Conservation (phyloP, 2,329 filamentous ascomycete genomes). For the Eutypella sp. region DNA sequence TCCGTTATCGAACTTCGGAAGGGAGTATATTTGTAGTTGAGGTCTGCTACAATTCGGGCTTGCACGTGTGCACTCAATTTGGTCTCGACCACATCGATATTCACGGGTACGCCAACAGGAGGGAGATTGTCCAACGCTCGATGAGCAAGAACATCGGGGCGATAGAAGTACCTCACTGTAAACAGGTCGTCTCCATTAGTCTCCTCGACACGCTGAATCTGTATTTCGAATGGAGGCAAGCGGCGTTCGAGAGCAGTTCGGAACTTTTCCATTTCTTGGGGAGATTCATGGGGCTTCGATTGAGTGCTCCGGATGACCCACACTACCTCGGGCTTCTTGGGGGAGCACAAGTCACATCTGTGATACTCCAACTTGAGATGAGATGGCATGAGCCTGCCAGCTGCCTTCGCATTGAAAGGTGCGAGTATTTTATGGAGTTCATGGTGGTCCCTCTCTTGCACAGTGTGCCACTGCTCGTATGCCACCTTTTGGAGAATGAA, state of each 20-base stretch:
- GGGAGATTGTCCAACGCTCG: constrained; percentile 10
- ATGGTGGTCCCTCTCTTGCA: constrained; percentile 3
- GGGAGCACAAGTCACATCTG: constrained; percentile 8
- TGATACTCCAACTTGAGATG: constrained; percentile 2
- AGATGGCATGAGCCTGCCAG: background rate
- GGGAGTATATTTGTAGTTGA: background rate
- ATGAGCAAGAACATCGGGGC: constrained; percentile 5
- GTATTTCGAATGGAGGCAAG: constrained; percentile 5
- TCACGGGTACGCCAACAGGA: background rate
- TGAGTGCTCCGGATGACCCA: constrained; percentile 2
- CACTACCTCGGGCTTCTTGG: constrained; percentile 1
- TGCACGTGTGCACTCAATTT: background rate
- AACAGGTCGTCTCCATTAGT: background rate
- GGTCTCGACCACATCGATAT: background rate
- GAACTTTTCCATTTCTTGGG: constrained; percentile 8
- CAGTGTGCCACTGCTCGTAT: constrained; percentile 2
- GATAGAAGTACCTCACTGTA: constrained; percentile 8
- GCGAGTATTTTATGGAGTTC: constrained; percentile 6
- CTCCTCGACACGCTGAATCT: background rate
- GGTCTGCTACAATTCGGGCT: background rate
- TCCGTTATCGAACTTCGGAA: background rate
- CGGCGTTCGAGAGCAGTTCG: constrained; percentile 3
- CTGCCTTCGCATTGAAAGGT: constrained; percentile 9
- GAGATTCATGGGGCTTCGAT: constrained; percentile 4
- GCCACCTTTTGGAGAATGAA: background rate